phyloP scores from a whole-genome alignment of 2,329 filamentous ascomycete species.

The Zymoseptoria crescenta region DNA sequence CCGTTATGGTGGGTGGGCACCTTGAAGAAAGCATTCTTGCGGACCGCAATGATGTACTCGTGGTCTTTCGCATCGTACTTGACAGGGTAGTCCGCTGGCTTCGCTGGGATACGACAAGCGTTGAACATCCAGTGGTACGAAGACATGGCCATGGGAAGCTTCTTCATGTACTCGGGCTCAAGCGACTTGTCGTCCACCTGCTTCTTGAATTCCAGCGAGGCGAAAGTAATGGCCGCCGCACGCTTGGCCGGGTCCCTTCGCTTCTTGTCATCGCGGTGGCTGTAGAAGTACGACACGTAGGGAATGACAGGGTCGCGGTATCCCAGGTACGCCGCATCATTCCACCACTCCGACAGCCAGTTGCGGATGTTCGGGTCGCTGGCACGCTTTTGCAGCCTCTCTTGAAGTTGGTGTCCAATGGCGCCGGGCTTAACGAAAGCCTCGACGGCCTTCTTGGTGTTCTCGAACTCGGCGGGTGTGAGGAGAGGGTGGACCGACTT shows the following conservation, averaged over 20 bases:
- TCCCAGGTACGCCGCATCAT: slow-evolving; percentile 80
- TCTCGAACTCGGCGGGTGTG: slow-evolving; percentile 58
- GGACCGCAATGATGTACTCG: slow-evolving; percentile 80
- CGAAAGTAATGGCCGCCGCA: slow-evolving; percentile 80
- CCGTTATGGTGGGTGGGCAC: slow-evolving; percentile 73
- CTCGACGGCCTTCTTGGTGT: slow-evolving; percentile 73
- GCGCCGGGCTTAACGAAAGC: slow-evolving; percentile 86
- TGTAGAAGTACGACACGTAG: slow-evolving; percentile 99
- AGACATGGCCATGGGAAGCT: slow-evolving; percentile 94
- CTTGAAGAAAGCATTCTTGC: slow-evolving; percentile 98
- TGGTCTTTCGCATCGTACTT: slow-evolving; percentile 70
- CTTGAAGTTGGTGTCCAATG: slow-evolving; percentile 73
- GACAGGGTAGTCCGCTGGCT: slow-evolving; percentile 70
- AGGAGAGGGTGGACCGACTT: slow-evolving; percentile 72
- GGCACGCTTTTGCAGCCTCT: slow-evolving; percentile 71
- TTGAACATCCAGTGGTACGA: slow-evolving; percentile 99
- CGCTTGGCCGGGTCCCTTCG: slow-evolving; percentile 85
- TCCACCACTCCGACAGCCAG: slow-evolving; percentile 99
- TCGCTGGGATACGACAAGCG: slow-evolving; percentile 72
- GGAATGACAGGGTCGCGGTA: slow-evolving; percentile 95
- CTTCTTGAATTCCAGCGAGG: slow-evolving; percentile 87
- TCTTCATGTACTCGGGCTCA: slow-evolving; percentile 98
- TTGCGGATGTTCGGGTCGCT: slow-evolving; percentile 78
- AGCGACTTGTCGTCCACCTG: slow-evolving; percentile 74
- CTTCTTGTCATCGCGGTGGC: slow-evolving; percentile 84